Evolutionary conservation across 345 rosid genomes (phyloP), one percentile per base, ranked within the genome.

Genomic region (Syzygium aromaticum): DNA sequence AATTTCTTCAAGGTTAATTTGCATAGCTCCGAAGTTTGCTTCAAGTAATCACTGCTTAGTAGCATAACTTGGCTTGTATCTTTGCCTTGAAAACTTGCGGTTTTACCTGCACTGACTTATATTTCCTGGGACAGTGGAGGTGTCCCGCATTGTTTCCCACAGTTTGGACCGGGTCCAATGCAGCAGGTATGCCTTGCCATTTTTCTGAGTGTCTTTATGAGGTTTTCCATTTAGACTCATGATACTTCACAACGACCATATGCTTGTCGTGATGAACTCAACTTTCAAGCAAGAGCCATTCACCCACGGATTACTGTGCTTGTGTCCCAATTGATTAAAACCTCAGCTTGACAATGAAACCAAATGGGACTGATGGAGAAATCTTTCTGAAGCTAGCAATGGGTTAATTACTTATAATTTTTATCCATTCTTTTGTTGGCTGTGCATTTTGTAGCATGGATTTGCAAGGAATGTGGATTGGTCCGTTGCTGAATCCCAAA

Each of bases 401-500:
- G 16, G 51, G 51, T 40, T 84, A 38, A 11, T 40, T 57, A 7
- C 21, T 54, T 85, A 23, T 40, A 28, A 3, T 84, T 83, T 83
- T 52, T 59, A 28, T 19, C 27, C 43, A 28, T 57, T 88, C n/a
- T 88, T 52, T 19, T 83, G 17, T 54, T 91, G 21, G 80, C 23
- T 59, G 6, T 86, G 86, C 51, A 28, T 86, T 78, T 87, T 73
- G 91, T 90, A 96, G 99, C 98, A 97, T 91, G 99, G 99, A 49
- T 97, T 97, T 91, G 98, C 95, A 64, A 95, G 99, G 89, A 97
- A 96, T 89, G 84, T 97, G 98, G 99, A 97, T 88, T 97, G 99
- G 99, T 94, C 97, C 17, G 54, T 95, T 86, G 64, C 89, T 51
- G 96, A 95, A 89, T 93, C 98, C 38, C 94, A 92, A 82, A 93